Percentiles rank a stretch among this genome's conserved stretches.
phyloP scores from a whole-genome alignment of 2,329 filamentous ascomycete species.

The Apiospora sp. region DNA sequence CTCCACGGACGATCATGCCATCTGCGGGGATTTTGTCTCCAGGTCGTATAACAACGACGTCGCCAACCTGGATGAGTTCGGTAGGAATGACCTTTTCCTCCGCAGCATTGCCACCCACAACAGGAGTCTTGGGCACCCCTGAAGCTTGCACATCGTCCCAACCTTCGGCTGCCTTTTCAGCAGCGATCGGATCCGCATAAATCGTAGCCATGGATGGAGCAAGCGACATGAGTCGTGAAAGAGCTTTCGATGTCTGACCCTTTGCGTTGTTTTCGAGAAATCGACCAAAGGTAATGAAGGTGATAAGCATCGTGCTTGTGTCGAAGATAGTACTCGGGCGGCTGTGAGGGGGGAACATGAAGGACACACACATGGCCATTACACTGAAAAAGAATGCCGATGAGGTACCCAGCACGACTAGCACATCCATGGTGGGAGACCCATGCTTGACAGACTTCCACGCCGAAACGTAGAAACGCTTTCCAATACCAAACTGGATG shows the following conservation, averaged over 20 bases:
- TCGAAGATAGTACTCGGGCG: conserved; percentile 93
- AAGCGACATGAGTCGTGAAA: conserved; percentile 93
- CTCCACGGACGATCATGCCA: conserved; percentile 83
- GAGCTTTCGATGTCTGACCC: conserved; percentile 92
- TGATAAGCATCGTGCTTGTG: conserved; percentile 98
- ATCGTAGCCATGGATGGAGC: conserved; percentile 97
- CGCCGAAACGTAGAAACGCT: conserved; percentile 92
- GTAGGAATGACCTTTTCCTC: conserved; percentile 90
- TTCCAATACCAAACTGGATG: conserved; percentile 95
- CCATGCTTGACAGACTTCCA: conserved; percentile 91
- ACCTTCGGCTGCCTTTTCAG: conserved; percentile 84
- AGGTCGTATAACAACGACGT: conserved; percentile 90
- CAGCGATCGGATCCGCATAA: conserved; percentile 92
- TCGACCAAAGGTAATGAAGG: conserved; percentile 89
- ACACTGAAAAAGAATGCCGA: conserved; percentile 96
- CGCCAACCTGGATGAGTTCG: conserved; percentile 91
- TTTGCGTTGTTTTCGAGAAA: conserved; percentile 95
- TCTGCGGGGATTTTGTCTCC: conserved; percentile 98
- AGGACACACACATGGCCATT: conserved; percentile 83
- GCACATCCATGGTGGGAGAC: conserved; percentile 96
- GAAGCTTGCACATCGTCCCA: conserved; percentile 64
- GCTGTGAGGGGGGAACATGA: conserved; percentile 77
- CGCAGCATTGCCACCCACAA: conserved; percentile 65
- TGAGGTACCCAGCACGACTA: conserved; percentile 92
- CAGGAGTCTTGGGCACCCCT: conserved; percentile 55